Conservation (phyloP, 148 eudicot species). For the Chenopodium suecicum region DNA sequence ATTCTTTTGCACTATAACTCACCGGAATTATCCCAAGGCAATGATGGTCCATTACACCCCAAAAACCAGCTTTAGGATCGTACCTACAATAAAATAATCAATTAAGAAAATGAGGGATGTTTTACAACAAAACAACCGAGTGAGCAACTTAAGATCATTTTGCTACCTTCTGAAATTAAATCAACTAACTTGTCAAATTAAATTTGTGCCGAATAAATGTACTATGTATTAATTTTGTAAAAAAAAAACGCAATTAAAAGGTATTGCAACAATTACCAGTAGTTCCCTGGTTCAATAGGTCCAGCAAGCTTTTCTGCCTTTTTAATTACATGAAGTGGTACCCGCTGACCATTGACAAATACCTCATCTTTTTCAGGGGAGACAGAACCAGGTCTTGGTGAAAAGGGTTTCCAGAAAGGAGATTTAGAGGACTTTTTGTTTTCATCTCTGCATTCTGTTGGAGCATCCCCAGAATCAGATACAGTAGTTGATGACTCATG, state of each 20-base stretch:
- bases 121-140: not conserved
- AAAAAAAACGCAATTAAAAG: not conserved
- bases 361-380: slow-evolving; percentile 39
- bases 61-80: slow-evolving; percentile 85
- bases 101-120: not conserved
- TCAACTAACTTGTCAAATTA: not conserved
- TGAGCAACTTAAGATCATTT: not conserved
- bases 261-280: slow-evolving; percentile 54
- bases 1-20: slow-evolving; percentile 29
- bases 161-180: not conserved
- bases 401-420: slow-evolving; percentile 36
- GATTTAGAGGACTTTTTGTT: slow-evolving; percentile 37
- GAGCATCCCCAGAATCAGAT: slow-evolving; percentile 43
- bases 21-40: slow-evolving; percentile 94
- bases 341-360: slow-evolving; percentile 63
- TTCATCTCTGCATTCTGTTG: slow-evolving; percentile 38
- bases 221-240: not conserved
- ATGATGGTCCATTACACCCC: slow-evolving; percentile 87
- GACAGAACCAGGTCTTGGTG: slow-evolving; percentile 22
- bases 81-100: slow-evolving; percentile 50
- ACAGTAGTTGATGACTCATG: slow-evolving; percentile 28
- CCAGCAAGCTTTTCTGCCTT: slow-evolving; percentile 86
- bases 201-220: not conserved
- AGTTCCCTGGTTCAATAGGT: slow-evolving; percentile 73
- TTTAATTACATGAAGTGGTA: slow-evolving; percentile 47